Evolutionary conservation across 2,329 filamentous ascomycete genomes (phyloP).

Genomic region (Cladobotryum mycophilum): DNA sequence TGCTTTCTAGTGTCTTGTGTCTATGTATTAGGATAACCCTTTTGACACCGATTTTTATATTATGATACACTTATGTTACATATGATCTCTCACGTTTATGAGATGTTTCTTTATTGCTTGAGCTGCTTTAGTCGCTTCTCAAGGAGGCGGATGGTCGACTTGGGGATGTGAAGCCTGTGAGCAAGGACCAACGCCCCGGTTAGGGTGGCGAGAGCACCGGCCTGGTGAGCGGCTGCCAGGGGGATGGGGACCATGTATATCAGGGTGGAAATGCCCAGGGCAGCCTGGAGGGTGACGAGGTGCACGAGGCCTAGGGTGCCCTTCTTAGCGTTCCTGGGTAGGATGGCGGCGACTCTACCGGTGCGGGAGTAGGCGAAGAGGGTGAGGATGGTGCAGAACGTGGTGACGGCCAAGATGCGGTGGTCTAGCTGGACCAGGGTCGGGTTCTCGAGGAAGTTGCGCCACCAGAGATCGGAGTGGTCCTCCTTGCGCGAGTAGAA

Average conservation of each 20-base stretch:
- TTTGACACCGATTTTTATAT: neutral
- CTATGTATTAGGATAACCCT: neutral
- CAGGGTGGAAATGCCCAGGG: conserved; percentile 82
- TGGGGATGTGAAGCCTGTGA: conserved; percentile 69
- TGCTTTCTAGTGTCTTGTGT: neutral
- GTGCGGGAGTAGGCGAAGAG: conserved; percentile 77
- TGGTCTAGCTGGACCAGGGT: conserved; percentile 94
- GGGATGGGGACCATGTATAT: conserved; percentile 90
- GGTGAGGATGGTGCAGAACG: conserved; percentile 72
- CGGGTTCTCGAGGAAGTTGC: conserved; percentile 96
- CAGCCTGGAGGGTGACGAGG: conserved; percentile 73
- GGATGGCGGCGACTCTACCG: conserved; percentile 47
- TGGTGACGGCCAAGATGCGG: conserved; percentile 82
- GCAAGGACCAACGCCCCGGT: conserved; percentile 77
- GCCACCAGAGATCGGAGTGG: conserved; percentile 83
- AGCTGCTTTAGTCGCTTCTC: conserved; percentile 41
- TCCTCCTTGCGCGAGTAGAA: conserved; percentile 81
- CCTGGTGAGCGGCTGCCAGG: conserved; percentile 87
- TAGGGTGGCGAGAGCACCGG: conserved; percentile 77
- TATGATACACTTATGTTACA: neutral
- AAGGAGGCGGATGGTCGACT: conserved; percentile 54
- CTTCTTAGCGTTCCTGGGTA: conserved; percentile 59
- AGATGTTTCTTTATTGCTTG: conserved; percentile 4
- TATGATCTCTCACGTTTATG: neutral
- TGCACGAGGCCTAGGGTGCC: conserved; percentile 76